Evolutionary conservation across 192 early-diverging fungal genomes (phyloP), one percentile per base, ranked within the genome.

Genomic region (Bifiguratus adelaidae): DNA sequence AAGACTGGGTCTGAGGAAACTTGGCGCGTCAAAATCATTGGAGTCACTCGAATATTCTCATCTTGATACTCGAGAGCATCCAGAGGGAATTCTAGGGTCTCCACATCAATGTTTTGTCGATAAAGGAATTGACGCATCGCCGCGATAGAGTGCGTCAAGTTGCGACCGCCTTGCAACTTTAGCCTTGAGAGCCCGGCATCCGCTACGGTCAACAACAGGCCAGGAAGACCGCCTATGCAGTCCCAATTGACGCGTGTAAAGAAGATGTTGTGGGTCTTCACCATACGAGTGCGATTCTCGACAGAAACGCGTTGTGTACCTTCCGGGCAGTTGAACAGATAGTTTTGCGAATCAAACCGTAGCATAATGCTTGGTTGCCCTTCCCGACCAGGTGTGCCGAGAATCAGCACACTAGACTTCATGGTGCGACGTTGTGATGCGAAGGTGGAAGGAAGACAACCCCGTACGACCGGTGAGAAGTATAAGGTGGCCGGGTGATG

Each of bases 321-420:
- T 58, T 97, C 93, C 35, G 83, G 73, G 56, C 88, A 91, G 69
- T 97, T 97, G 74, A 97, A 88, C 61, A 97, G 67, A 50, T 93
- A 93, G 23, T 86, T 68, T 35, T 84, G 73, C 7, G 44, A 48
- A 38, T 87, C 80, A 64, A 89, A 86, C 46, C 85, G 70, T 20
- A 90, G 61, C 41, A 93, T 47, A 28, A 97, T 60, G 12, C 85
- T 78, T 7, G 91, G 63, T 0, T 60, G 36, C n/a, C 69, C 61
- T 34, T 77, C 75, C n/a, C n/a, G n/a, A 18, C 32, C 41, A 2
- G 37, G 40, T 5, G 67, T 70, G 13, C 76, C 73, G 12, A 78
- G 32, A 25, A 78, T 52, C 41, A 68, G 70, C 13, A 78, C 43
- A 50, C 63, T 66, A 4, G 70, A 51, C 32, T 70, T 72, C 76